Evolutionary conservation across 2,329 filamentous ascomycete genomes (phyloP), one percentile per base, ranked within the genome.

Genomic region (Pyricularia grisea): DNA sequence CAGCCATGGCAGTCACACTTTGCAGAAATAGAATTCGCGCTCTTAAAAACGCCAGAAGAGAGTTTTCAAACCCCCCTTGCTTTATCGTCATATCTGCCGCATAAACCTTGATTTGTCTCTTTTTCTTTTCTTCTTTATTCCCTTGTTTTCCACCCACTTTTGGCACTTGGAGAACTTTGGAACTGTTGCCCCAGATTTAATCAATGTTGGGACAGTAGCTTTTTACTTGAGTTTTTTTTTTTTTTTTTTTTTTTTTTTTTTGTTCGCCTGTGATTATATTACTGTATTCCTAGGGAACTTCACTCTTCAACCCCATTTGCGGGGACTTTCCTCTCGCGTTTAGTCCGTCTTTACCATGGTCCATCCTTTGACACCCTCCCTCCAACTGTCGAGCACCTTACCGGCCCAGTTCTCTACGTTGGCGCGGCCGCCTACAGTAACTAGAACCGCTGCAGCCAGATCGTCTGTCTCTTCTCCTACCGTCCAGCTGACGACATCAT

Each of bases 331-430:
- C 20, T 63, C 11, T 17, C 28, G 4, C 7, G 36, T 14, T 60
- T 70, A 73, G 69, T 80, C 79, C 71, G 77, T 75, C 71, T 75
- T 77, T 3, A 80, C 76, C 66, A 73, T 72, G 20, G 72, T 71
- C 77, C 79, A 79, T 42, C 80, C 79, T 69, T 76, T 77, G 2
- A 80, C 74, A 4, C 76, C 75, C 64, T 80, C 77, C 66, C 76
- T 72, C 80, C 80, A 82, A 66, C 76, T 78, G 31, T 78, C 75
- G 27, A 79, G 71, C n/a, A 81, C 72, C 27, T 70, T 69, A 1
- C 74, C 75, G 7, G 75, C 75, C 79, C 79, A 81, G 61, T 76
- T 73, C 70, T 79, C 78, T 12, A 76, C 75, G 3, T 68, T 73
- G 1, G 68, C 71, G 42, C 71, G 69, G 0, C 77, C 76, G 1